Evolutionary conservation across 768 basidiomycete species (phyloP), one percentile per base, ranked within the genome.

Genomic region (Coprinopsis strossmayeri): DNA sequence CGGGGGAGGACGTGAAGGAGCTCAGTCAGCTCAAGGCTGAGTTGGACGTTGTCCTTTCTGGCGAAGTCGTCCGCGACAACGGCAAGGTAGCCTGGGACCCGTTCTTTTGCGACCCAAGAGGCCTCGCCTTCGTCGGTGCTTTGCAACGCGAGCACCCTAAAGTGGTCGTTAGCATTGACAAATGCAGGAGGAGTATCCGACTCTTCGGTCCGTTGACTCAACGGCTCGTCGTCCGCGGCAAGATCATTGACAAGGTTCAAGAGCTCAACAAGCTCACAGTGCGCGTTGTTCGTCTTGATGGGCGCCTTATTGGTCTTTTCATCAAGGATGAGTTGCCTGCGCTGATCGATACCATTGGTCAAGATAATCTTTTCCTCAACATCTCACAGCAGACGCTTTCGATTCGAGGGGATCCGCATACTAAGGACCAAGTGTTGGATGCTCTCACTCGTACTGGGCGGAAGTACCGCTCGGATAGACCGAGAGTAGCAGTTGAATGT

Each of bases 21-120:
- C 59, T 91, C 1, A 76, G 77, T 0, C 61, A 60, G 34, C 69
- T 86, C 45, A 88, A 87, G 55, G 59, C 66, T 2, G 71, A 80
- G 52, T 70, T 87, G 18, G 84, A 87, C 57, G 69, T 69, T n/a
- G 65, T 83, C 10, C 57, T 84, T 0, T 74, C 71, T 2, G 87
- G 87, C 0, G 82, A 89, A 53, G 64, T 73, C 2, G 60, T 87
- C 27, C 69, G 63, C 23, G 56, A 74, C 15, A 71, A 78, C 38
- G 77, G 73, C 24, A 73, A 74, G 34, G 64, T 70, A 1, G 64
- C 76, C 5, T 91, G 87, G 87, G 82, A 89, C 50, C 65, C 70
- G 2, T 88, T 78, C 61, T 82, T 91, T 51, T 57, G 58, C 18
- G 53, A 67, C 3, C 49, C 55, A 0, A 62, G 62, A 4, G 84